Base-by-base conservation (phyloP, 208 protist species). In the Willaertia magna region DNA sequence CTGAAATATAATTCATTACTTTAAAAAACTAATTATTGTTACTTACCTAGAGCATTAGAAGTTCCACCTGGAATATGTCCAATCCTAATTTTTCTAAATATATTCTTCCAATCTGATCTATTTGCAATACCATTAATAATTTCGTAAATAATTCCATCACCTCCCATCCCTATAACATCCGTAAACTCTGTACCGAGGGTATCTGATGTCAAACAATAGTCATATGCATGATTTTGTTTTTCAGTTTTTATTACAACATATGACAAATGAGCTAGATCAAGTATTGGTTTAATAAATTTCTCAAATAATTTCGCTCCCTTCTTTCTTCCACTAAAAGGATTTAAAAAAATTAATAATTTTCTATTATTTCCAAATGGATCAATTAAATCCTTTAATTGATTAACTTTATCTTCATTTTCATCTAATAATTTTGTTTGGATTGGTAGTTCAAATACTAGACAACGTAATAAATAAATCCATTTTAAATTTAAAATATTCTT, bases 111-210 rank as follows among this genome's bases (percentile, higher is more conserved):
- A 44, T 85, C 49, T 20, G 3, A 6, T 75, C 43, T 74, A 12
- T 47, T 74, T 42, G 12, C 16, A 74, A 85, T 76, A 34, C 43
- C 18, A 22, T 34, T 52, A 1, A 52, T 30, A 11, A 85, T 75
- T 55, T 85, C 83, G 43, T 44, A 79, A 22, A 85, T 16, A 20
- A 74, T 52, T 43, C 83, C 83, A 55, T 85, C 83, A 12, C 83
- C 83, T 26, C 74, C 61, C 43, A 78, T 43, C 20, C 46, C 47
- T 7, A 52, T 7, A 52, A 85, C 43, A 18, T 79, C 61, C 14
- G 20, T 47, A 30, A 48, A 55, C 14, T 55, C 79, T 7, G 51
- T 16, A 85, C 26, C 12, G 16, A 85, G 0, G 0, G 61, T 22
- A 26, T 42, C 1, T 18, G 44, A 14, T 1, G 79, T 75, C 2